Conservation (phyloP, 2,329 filamentous ascomycete species). For the Penicillium capsulatum region DNA sequence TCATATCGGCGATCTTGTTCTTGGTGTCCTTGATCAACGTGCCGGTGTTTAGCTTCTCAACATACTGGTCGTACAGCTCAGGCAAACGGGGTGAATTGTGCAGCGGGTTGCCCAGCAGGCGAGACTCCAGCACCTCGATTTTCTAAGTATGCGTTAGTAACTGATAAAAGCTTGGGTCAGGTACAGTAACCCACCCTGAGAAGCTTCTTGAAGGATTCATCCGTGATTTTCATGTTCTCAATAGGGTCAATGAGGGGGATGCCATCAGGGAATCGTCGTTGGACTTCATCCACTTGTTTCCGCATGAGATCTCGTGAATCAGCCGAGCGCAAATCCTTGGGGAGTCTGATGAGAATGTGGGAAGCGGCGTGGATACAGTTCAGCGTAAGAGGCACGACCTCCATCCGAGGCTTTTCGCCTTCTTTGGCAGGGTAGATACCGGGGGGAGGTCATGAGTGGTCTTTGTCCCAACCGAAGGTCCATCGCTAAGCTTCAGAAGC, state of each 20-base stretch:
- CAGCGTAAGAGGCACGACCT: slow-evolving; percentile 80
- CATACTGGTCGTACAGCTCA: slow-evolving; percentile 82
- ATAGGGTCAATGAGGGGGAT: slow-evolving; percentile 85
- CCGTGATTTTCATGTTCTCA: slow-evolving; percentile 91
- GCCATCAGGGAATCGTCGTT: slow-evolving; percentile 86
- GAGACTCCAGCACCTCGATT: slow-evolving; percentile 93
- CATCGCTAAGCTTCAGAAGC: slow-evolving; percentile 60
- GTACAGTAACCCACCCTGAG: slow-evolving; percentile 61
- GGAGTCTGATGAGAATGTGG: slow-evolving; percentile 77
- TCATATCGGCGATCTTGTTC: slow-evolving; percentile 77
- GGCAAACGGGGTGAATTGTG: slow-evolving; percentile 83
- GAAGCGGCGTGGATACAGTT: slow-evolving; percentile 81
- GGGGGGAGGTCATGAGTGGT: slow-evolving; percentile 60
- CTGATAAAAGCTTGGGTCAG: too few species aligned
- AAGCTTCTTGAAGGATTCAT: slow-evolving; percentile 89
- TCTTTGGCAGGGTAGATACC: slow-evolving; percentile 58
- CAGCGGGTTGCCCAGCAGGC: slow-evolving; percentile 80
- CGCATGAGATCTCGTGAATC: slow-evolving; percentile 66
- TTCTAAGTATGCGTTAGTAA: slow-evolving; percentile 53
- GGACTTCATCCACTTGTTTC: slow-evolving; percentile 70
- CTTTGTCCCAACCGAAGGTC: slow-evolving; percentile 50
- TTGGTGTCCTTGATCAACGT: slow-evolving; percentile 83
- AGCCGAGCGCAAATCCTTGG: slow-evolving; percentile 65
- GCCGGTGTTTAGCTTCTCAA: slow-evolving; percentile 68
- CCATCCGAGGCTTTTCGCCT: slow-evolving; percentile 66